Conservation (phyloP, 2,329 filamentous ascomycete species). For the Podosphaera fusca region DNA sequence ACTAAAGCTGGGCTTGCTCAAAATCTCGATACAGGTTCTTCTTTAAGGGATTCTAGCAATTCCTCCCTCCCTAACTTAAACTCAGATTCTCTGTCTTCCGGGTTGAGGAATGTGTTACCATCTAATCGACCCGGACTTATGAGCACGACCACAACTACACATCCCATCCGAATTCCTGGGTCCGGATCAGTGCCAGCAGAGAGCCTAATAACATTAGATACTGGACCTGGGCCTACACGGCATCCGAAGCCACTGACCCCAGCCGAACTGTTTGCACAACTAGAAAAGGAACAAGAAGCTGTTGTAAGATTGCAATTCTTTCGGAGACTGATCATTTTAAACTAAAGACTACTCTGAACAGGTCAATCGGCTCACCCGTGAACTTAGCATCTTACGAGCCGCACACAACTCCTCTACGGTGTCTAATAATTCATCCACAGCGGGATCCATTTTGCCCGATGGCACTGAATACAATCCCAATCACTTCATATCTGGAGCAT, state of each 20-base stretch:
- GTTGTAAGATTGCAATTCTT: slow-evolving; percentile 35
- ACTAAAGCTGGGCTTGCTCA: too few relatives aligned
- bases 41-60: too few relatives aligned
- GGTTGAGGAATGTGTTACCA: slow-evolving; percentile 1
- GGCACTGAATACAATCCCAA: slow-evolving; percentile 24
- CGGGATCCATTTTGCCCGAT: slow-evolving; percentile 25
- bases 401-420: slow-evolving; percentile 43
- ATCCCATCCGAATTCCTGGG: background rate
- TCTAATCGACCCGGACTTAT: background rate
- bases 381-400: slow-evolving; percentile 61
- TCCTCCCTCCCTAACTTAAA: too few relatives aligned
- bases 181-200: slow-evolving; percentile 14
- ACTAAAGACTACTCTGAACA: slow-evolving; percentile 16
- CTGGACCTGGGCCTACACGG: slow-evolving; percentile 49
- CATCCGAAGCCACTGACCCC: slow-evolving; percentile 75
- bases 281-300: slow-evolving; percentile 90
- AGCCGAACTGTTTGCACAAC: slow-evolving; percentile 66
- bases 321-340: background rate
- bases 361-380: slow-evolving; percentile 83
- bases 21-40: too few relatives aligned
- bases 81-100: background rate
- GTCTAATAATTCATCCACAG: slow-evolving; percentile 40
- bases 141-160: background rate
- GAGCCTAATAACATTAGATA: slow-evolving; percentile 21
- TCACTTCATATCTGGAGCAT: slow-evolving; percentile 31